phyloP scores from a whole-genome alignment of 2,329 filamentous ascomycete species.

The Alternaria arbusti region DNA sequence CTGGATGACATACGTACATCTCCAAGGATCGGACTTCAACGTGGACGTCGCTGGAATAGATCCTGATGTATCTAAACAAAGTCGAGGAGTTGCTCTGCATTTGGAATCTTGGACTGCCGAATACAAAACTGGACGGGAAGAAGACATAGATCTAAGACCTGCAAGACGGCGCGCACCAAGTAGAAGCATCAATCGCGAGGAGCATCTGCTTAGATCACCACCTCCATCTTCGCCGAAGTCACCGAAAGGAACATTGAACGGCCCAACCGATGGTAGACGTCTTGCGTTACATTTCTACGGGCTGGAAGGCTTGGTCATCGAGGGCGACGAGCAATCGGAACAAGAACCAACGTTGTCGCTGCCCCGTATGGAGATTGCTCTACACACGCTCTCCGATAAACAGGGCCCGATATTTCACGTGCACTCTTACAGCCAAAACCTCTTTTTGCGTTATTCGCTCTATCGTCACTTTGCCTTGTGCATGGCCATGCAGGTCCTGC shows the following conservation, averaged over 20 bases:
- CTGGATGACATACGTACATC: slow-evolving; percentile 83
- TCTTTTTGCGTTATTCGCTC: slow-evolving; percentile 87
- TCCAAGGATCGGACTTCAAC: slow-evolving; percentile 89
- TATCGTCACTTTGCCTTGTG: slow-evolving; percentile 91
- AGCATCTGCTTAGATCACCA: slow-evolving; percentile 63
- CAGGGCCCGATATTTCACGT: slow-evolving; percentile 89
- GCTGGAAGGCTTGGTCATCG: slow-evolving; percentile 88
- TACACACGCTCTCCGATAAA: slow-evolving; percentile 83
- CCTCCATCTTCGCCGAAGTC: slow-evolving; percentile 58
- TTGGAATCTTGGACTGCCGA: slow-evolving; percentile 87
- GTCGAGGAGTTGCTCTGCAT: slow-evolving; percentile 83
- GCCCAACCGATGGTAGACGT: slow-evolving; percentile 75
- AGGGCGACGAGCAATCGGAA: slow-evolving; percentile 83
- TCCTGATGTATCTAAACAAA: slow-evolving; percentile 78
- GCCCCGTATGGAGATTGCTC: slow-evolving; percentile 83
- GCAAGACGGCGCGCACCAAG: slow-evolving; percentile 76
- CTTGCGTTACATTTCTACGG: slow-evolving; percentile 81
- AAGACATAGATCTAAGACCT: slow-evolving; percentile 65
- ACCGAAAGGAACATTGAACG: slow-evolving; percentile 56
- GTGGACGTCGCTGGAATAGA: slow-evolving; percentile 91
- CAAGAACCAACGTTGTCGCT: slow-evolving; percentile 84
- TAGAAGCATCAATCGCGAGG: slow-evolving; percentile 64
- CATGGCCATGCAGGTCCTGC: slow-evolving; percentile 77
- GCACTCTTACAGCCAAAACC: slow-evolving; percentile 77
- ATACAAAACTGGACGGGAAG: slow-evolving; percentile 81